Percentiles rank a stretch among this genome's conserved stretches.
These are phyloP conservation scores for Rachicladosporium sp. DNA, from an alignment of 2,329 filamentous ascomycete genomes.

Conservation along the genomic window DNA sequence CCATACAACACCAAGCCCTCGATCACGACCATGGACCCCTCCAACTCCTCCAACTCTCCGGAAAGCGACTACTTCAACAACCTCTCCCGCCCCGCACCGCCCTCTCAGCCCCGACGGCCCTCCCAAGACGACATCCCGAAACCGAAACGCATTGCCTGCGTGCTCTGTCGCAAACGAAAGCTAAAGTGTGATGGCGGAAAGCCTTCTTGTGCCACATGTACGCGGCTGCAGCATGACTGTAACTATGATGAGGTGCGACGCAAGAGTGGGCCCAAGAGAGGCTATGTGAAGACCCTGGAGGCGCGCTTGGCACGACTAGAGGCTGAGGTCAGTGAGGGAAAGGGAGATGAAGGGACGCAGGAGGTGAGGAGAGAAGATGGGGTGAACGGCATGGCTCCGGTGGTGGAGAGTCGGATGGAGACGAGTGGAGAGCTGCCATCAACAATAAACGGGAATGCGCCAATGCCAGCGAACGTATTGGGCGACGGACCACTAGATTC, in stretches of 20 bases:
- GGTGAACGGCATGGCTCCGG: background rate
- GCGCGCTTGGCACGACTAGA: conserved; percentile 81
- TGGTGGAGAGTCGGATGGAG: conserved; percentile 1
- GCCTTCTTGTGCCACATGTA: conserved; percentile 80
- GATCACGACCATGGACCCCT: conserved; percentile 1
- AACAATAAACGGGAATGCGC: background rate
- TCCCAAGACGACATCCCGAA: conserved; percentile 40
- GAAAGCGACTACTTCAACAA: conserved; percentile 44
- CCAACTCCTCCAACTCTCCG: conserved; percentile 10
- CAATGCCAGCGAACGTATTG: conserved; percentile 1
- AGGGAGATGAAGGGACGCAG: conserved; percentile 37
- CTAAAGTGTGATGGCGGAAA: conserved; percentile 76
- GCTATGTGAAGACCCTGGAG: conserved; percentile 88
- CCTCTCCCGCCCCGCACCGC: conserved; percentile 30
- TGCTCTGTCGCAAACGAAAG: conserved; percentile 87
- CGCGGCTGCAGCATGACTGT: conserved; percentile 73
- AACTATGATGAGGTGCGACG: conserved; percentile 84
- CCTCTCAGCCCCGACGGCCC: background rate
- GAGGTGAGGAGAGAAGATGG: conserved; percentile 2
- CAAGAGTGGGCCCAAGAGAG: conserved; percentile 88
- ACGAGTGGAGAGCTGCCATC: background rate
- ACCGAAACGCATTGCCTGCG: conserved; percentile 82
- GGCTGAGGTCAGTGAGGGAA: conserved; percentile 51
- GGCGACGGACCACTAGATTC: too few relatives aligned
- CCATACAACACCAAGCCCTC: too few relatives aligned